Evolutionary conservation across 192 early-diverging fungal species (phyloP), one percentile per base, ranked within the genome.

Genomic region (Cladochytrium replicatum): DNA sequence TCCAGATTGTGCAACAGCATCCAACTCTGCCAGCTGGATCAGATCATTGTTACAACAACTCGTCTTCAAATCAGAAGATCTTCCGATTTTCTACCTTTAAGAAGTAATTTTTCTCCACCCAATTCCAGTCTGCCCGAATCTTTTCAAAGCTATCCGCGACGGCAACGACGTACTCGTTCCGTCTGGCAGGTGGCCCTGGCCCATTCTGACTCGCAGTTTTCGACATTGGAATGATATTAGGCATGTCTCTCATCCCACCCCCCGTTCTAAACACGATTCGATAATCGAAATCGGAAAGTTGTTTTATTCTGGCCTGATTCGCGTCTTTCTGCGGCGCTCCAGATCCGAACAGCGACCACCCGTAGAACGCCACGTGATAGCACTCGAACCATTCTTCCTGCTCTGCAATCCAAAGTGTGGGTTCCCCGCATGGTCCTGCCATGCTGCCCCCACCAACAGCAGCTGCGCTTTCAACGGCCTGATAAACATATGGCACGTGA

Each of bases 41-140:
- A 30, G 3, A 58, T 6, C 48, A 40, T 23, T 15, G 5, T 22
- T 13, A 17, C 8, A 19, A 6, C 13, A 23, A 9, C 25, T 44
- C 32, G 17, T 29, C 8, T n/a, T n/a, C 29, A 9, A 40, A 30
- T 9, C 21, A 6, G 13, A 8, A 7, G 58, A 13, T n/a, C n/a
- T n/a, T 32, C 21, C 27, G 4, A 13, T 6, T 31, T 24, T 44
- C 5, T 25, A 71, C 65, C 57, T 77, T 74, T 23, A 57, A 21
- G 28, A 69, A 62, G 24, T 68, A 54, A 43, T 77, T 74, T 27
- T 52, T 32, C 50, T 77, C 74, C 15, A 77, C 64, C 69, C 71
- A 77, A 41, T 77, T 77, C 74, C 74, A 74, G 53, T 74, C 67
- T 15, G 54, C 41, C 32, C 74, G 74, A 42, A 77, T 77, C 26